Base-by-base conservation (phyloP, 257 asterid species). In the Anisodus acutangulus region DNA sequence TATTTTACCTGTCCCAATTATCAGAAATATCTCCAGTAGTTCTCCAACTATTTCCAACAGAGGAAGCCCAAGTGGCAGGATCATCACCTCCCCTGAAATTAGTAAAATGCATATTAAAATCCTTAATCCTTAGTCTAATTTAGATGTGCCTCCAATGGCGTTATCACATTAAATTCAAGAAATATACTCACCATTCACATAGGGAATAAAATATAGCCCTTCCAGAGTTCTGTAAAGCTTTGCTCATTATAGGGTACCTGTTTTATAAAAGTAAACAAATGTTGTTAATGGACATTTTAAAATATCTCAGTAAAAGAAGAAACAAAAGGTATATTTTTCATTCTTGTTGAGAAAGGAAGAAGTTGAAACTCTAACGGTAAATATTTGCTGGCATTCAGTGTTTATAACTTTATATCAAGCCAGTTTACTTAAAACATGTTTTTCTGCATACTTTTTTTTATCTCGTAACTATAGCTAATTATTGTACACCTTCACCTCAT, bases 51-150 rank as follows among this genome's bases (percentile, higher is more conserved):
- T 96, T 93, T 70, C 95, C 98, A 3, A 93, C 49, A 19, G 91
- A 83, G 81, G 88, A 88, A 53, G 95, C 99, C 99, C 99, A 96
- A 54, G 98, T 96, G 22, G 99, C 99, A 53, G 99, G 99, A 89
- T 96, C 93, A 59, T 93, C 95, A 57, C 85, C 88, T 3, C 99
- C 99, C 99, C 99, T 95, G 82, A 31, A 83, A 85, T 51, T 82
- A 16, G 57, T n/a, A 19, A 85, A 79, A 43, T 58, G 17, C 47
- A 63, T 47, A 51, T 4, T 35, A 26, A 17, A n/a, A n/a, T n/a
- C n/a, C n/a, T n/a, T n/a, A 68, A 67, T 19, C 37, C 55, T 68
- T 49, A 31, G 19, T 60, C 9, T 41, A 16, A 49, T 26, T 5
- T 22, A 22, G 26, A 58, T 9, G 53, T 63, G 39, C 11, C 78